Conservation (phyloP, 2,329 filamentous ascomycete species). For the Penicillium crustosum region DNA sequence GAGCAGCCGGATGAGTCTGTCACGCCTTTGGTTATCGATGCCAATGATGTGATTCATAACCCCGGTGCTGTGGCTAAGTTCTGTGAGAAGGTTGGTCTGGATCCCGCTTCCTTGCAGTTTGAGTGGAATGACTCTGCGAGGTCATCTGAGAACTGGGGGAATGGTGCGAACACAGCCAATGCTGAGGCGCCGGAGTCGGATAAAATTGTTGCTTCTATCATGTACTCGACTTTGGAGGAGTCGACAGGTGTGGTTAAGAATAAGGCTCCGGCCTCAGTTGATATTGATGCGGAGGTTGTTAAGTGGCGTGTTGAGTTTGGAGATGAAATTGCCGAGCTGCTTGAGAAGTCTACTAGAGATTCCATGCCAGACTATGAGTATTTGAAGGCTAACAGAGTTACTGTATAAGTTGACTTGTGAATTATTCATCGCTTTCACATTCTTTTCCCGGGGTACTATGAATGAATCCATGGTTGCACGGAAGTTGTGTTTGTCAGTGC, state of each 20-base stretch:
- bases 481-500: background rate
- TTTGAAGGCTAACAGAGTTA: constrained; percentile 30
- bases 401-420: background rate
- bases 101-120: constrained; percentile 29
- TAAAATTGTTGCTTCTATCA: constrained; percentile 10
- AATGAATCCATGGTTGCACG: background rate
- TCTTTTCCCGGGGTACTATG: too few relatives aligned
- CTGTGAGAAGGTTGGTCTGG: constrained; percentile 32
- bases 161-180: background rate
- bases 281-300: constrained; percentile 33
- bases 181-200: background rate
- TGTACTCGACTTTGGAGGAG: constrained; percentile 31
- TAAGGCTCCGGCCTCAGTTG: constrained; percentile 25
- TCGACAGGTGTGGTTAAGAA: constrained; percentile 38
- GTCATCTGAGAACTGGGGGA: constrained; percentile 5
- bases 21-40: constrained; percentile 36
- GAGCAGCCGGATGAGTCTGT: constrained; percentile 16
- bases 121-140: constrained; percentile 30
- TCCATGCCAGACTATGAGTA: constrained; percentile 46
- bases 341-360: constrained; percentile 30
- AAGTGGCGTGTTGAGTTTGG: constrained; percentile 43
- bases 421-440: too few relatives aligned
- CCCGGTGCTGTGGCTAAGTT: constrained; percentile 28
- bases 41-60: constrained; percentile 39
- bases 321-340: constrained; percentile 22